Conservation (phyloP, 106 monocot species). For the Agapanthus africanus region DNA sequence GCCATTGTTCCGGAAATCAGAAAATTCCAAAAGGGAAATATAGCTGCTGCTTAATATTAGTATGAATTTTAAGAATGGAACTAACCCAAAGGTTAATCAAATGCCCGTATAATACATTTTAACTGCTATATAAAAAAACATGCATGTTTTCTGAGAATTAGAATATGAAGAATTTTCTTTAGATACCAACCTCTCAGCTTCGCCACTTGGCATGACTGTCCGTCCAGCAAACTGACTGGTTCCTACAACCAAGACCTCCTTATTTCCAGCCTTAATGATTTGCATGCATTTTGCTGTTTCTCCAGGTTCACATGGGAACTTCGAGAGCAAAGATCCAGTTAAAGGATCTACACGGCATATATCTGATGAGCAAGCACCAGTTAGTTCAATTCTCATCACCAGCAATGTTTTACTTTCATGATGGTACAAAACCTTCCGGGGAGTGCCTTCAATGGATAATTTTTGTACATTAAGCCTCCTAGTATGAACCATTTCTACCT, state of each 20-base stretch:
- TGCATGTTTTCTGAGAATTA: background rate
- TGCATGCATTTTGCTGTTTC: slow-evolving; percentile 96
- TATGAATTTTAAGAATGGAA: background rate
- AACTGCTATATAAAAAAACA: background rate
- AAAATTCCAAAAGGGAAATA: background rate
- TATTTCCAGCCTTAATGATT: slow-evolving; percentile 62
- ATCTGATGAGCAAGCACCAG: slow-evolving; percentile 55
- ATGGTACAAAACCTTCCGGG: slow-evolving; percentile 81
- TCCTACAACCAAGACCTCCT: slow-evolving; percentile 79
- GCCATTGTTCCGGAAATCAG: background rate
- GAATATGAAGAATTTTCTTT: background rate
- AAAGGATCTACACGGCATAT: slow-evolving; percentile 73
- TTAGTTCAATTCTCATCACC: slow-evolving; percentile 63
- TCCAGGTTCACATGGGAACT: slow-evolving; percentile 50
- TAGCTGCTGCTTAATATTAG: background rate
- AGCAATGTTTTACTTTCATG: slow-evolving; percentile 69
- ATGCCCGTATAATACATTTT: background rate
- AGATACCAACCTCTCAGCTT: slow-evolving; percentile 73
- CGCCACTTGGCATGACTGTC: slow-evolving; percentile 78
- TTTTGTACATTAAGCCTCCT: slow-evolving; percentile 84
- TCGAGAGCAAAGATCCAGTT: slow-evolving; percentile 59
- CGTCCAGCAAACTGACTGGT: slow-evolving; percentile 57
- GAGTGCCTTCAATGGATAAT: slow-evolving; percentile 62
- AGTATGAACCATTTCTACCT: slow-evolving; percentile 82
- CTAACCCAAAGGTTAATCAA: background rate